Base-by-base conservation (phyloP, 73 alveolate species). In the Uronychia setigera region DNA sequence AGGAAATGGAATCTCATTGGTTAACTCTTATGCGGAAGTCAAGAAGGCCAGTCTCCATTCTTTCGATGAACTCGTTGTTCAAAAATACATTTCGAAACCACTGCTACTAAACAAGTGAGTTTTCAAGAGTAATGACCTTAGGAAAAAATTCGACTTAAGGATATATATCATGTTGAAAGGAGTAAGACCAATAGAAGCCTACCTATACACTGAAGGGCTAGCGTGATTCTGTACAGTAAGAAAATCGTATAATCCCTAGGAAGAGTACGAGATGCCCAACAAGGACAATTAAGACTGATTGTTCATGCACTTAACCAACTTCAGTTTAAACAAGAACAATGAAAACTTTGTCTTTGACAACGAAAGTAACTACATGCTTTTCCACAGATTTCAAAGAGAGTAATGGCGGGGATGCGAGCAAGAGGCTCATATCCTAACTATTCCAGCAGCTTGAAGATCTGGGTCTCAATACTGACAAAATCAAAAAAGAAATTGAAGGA, bases 191-290 rank as follows among this genome's bases (percentile, higher is more conserved):
- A 79, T 96, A 32, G 78, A 92, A 77, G 97, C 97, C 1, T 98
- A 90, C 84, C 87, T 98, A 28, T 96, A 97, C 90, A 82, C 93
- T 80, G 99, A 98, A 85, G 99, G 99, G 5, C 91, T 98, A 77
- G 99, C 98, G 26, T 91, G 99, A 35, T 95, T 98, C 83, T 92
- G 99, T 78, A 93, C 98, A 59, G 67, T 46, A 46, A 46, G 67
- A 46, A 19, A n/a, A n/a, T n/a, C 67, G 5, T 19, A 11, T 46
- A 19, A 46, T 19, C 67, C 19, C 19, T 19, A 46, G 67, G 99
- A 91, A 28, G 95, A 92, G 59, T 98, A 97, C 88, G 92, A 90
- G 82, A 88, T 80, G 30, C 99, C 99, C 5, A 82, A 88, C 19
- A 82, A 74, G 11, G 95, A 92, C 59, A 96, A 93, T 80, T 77